Conservation (phyloP, 306 rosid species). For the Ochetophila trinervis region DNA sequence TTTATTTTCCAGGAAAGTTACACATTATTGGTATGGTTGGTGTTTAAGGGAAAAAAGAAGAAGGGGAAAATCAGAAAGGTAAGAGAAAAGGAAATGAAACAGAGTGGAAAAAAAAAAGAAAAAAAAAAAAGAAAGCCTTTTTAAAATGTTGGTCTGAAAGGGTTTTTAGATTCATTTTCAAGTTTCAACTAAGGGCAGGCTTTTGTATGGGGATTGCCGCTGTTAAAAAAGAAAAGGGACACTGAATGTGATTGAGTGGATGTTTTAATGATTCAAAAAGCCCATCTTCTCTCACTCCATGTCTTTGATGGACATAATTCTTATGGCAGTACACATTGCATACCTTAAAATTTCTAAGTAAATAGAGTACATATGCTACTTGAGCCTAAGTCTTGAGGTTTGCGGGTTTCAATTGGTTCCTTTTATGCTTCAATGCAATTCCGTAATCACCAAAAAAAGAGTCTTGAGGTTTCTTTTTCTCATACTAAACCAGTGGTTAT, state of each 20-base stretch:
- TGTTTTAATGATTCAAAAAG: constrained; percentile 42
- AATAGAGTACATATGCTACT: no score
- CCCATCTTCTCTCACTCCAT: constrained; percentile 6
- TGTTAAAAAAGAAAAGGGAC: constrained; percentile 35
- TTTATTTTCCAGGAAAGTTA: constrained; percentile 6
- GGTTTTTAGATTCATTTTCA: constrained; percentile 2
- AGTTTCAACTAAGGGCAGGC: constrained; percentile 1
- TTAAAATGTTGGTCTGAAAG: constrained; percentile 19
- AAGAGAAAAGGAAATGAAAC: background rate
- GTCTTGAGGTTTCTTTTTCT: no score
- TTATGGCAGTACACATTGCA: no score
- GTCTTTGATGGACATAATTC: background rate
- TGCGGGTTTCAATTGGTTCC: no score
- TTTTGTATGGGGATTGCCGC: constrained; percentile 30
- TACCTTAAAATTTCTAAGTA: no score
- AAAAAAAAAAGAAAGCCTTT: background rate
- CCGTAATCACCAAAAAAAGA: no score
- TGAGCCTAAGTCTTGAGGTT: no score
- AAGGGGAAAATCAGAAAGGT: background rate
- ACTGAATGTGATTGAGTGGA: constrained; percentile 63
- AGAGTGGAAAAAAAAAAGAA: background rate
- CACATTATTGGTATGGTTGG: background rate
- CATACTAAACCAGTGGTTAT: no score
- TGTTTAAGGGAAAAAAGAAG: background rate
- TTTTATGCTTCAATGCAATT: no score